Conservation (phyloP, 139 green algal species). For the Tetradesmus lagerheimii region DNA sequence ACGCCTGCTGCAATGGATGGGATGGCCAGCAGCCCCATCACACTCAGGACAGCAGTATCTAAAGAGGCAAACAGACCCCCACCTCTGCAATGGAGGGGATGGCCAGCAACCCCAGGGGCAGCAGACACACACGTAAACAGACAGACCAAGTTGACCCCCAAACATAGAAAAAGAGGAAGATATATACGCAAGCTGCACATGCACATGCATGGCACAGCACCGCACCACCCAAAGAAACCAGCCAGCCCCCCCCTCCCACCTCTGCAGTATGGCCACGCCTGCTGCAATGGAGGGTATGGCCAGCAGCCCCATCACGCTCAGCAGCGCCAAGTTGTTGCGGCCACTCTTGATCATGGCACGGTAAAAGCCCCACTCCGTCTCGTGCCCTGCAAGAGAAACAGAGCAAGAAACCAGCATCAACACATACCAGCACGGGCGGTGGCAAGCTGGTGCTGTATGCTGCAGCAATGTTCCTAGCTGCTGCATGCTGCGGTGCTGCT, state of each 20-base stretch:
- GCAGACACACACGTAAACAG: too few relatives aligned
- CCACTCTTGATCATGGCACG: constrained; percentile 16
- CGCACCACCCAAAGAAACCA: background rate
- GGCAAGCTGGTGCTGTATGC: too few relatives aligned
- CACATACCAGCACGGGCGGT: background rate
- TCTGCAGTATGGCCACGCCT: constrained; percentile 18
- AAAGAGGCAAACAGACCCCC: too few relatives aligned
- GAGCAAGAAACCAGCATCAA: background rate
- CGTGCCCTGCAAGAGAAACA: background rate
- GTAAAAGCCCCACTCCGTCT: constrained; percentile 47
- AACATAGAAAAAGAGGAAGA: too few relatives aligned
- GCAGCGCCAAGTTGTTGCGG: constrained; percentile 36
- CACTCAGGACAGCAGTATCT: too few relatives aligned
- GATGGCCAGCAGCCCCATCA: background rate
- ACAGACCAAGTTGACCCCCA: too few relatives aligned
- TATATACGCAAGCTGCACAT: too few relatives aligned
- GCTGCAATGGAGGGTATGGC: constrained; percentile 36
- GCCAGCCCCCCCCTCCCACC: background rate
- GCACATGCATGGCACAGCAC: too few relatives aligned
- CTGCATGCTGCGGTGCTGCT: too few relatives aligned
- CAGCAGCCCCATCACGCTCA: constrained; percentile 35
- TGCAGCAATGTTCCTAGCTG: too few relatives aligned
- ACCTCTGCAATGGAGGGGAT: constrained; percentile 42
- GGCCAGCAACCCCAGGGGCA: constrained; percentile 27
- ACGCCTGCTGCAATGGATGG: background rate